Conservation (phyloP, 345 rosid genomes). For the Sonneratia caseolaris region DNA sequence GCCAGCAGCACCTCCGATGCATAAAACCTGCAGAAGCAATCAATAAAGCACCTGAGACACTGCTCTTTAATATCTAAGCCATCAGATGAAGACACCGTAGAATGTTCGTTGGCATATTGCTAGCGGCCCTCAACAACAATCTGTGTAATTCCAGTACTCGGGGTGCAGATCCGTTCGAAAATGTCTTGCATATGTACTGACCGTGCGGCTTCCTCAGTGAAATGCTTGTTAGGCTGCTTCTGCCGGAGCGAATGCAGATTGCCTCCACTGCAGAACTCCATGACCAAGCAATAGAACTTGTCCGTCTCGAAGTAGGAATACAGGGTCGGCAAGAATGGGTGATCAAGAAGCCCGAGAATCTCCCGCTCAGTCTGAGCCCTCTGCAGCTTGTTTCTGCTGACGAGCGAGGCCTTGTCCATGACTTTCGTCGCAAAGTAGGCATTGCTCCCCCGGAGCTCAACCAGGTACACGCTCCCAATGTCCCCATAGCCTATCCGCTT, state of each 20-base stretch:
- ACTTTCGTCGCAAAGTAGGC: constrained; percentile 72
- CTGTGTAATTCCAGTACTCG: too few relatives aligned
- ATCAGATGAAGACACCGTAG: too few relatives aligned
- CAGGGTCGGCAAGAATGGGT: constrained; percentile 57
- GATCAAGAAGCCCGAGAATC: constrained; percentile 57
- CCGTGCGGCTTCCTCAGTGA: constrained; percentile 66
- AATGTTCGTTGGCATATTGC: too few relatives aligned
- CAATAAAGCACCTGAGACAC: background rate
- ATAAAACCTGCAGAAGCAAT: constrained; percentile 41
- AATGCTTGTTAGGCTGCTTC: constrained; percentile 56
- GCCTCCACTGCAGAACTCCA: constrained; percentile 78
- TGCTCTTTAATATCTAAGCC: too few relatives aligned
- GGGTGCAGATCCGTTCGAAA: too few relatives aligned
- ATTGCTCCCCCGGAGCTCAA: constrained; percentile 60
- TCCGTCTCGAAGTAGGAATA: constrained; percentile 66
- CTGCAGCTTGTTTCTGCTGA: constrained; percentile 72
- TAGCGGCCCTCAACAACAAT: too few relatives aligned
- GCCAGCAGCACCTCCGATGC: constrained; percentile 89
- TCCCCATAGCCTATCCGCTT: constrained; percentile 89
- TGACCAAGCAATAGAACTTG: constrained; percentile 53
- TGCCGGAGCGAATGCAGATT: constrained; percentile 72
- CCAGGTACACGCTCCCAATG: constrained; percentile 69
- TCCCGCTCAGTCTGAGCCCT: constrained; percentile 63
- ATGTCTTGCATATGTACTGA: constrained; percentile 7
- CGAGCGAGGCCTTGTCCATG: constrained; percentile 75